Conservation (phyloP, 371 early-diverging fungal species). For the Nematocida sp. region DNA sequence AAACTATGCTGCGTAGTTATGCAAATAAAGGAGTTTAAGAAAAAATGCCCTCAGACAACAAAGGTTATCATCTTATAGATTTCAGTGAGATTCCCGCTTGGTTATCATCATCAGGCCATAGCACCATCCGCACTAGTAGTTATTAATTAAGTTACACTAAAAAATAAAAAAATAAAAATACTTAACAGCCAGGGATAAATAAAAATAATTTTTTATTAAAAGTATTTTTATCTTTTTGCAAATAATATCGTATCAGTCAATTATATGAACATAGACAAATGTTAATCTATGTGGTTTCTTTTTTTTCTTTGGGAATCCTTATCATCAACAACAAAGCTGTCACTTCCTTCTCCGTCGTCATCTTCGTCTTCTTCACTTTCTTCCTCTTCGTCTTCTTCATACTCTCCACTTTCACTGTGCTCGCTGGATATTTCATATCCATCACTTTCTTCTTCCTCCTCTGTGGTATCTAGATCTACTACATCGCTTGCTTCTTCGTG, state of each 20-base stretch:
- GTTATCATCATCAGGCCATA: conserved; percentile 49
- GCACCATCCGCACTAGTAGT: too few relatives aligned
- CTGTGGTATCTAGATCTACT: conserved; percentile 26
- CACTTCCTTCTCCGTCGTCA: conserved; percentile 16
- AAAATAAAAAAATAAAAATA: conserved; percentile 8
- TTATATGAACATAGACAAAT: too few relatives aligned
- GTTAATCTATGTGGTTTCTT: too few relatives aligned
- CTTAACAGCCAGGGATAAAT: neutral
- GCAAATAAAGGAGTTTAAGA: neutral
- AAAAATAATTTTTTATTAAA: neutral
- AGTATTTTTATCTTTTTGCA: neutral
- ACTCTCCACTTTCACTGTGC: conserved; percentile 23
- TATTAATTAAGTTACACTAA: too few relatives aligned
- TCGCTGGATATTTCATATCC: conserved; percentile 32
- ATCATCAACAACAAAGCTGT: conserved; percentile 54
- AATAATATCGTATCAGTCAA: too few relatives aligned
- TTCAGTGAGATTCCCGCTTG: conserved; percentile 56
- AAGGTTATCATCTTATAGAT: conserved; percentile 23
- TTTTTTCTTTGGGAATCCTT: conserved; percentile 40
- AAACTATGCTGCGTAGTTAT: conserved; percentile 58
- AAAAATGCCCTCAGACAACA: conserved; percentile 36
- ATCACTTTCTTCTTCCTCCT: conserved; percentile 20
- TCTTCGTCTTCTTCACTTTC: conserved; percentile 49
- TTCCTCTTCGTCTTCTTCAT: conserved; percentile 41
- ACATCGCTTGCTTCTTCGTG: conserved; percentile 20